Evolutionary conservation across 495 filamentous ascomycete species (phyloP), one percentile per base, ranked within the genome.

Genomic region (Bathelium albidoporum): DNA sequence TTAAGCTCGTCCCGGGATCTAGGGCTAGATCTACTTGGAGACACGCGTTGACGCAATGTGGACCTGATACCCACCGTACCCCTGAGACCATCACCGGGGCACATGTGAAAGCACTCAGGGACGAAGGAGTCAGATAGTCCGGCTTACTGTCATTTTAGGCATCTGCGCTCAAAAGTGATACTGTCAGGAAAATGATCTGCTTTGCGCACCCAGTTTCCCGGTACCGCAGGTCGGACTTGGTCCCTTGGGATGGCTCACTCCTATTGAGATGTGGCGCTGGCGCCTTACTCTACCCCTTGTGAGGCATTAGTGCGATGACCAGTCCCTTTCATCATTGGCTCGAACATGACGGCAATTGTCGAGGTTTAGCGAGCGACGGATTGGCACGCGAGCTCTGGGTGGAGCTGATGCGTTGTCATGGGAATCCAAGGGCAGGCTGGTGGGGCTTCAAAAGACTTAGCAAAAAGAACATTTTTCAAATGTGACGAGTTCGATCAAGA

Each of bases 291-390:
- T 55, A 28, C 24, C 49, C 49, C 49, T 55, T 24, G 49, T 28
- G 26, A 29, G 24, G 10, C 5, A 26, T 55, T 28, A 55, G 49
- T 39, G 49, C 49, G 24, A 55, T 49, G 49, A 11, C 49, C 9
- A 26, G 22, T 29, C 24, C 7, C 12, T 29, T 20, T 16, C 49
- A 26, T 16, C 24, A 55, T 55, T 55, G 49, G 49, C 49, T 55
- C 49, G 11, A 55, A 26, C 20, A 26, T 29, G 34, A 55, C 49
- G 49, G 49, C 49, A 28, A 4, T 24, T 11, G 49, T 55, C 49
- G 49, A 55, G 49, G 49, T 55, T 55, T 55, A 55, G 49, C 49
- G 49, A 55, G 49, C 22, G 24, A 29, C 49, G 49, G n/a, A 55
- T 29, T 55, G 49, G 24, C 49, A 29, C 49, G 20, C 49, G 24